A percentile compares a stretch with the other conserved stretches of the same genome.
These are phyloP conservation scores for Plantago ovata DNA, from an alignment of 257 asterid species.

Conservation along the genomic window DNA sequence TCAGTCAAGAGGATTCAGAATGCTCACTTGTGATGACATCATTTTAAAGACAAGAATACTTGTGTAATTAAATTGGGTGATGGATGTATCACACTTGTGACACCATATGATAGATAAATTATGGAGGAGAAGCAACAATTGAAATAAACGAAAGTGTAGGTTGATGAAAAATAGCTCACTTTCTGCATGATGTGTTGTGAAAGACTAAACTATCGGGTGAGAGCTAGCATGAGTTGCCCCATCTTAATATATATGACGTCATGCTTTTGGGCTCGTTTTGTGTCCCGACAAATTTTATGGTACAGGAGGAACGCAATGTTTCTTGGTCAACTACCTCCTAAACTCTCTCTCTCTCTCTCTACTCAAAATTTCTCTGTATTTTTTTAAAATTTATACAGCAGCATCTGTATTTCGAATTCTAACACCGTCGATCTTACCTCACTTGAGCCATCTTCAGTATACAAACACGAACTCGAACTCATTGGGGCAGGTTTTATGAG, in stretches of 20 bases:
- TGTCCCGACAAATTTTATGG: conserved; percentile 48
- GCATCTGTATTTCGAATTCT: too few species aligned
- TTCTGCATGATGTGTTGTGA: conserved; percentile 52
- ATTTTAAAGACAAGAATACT: conserved; percentile 5
- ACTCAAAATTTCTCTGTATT: too few species aligned
- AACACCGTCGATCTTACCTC: too few species aligned
- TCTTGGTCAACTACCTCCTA: conserved; percentile 43
- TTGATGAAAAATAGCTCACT: conserved; percentile 36
- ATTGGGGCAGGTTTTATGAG: too few species aligned
- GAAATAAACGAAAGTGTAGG: conserved; percentile 25
- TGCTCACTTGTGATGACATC: background rate
- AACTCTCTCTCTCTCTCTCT: too few species aligned
- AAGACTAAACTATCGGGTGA: conserved; percentile 38
- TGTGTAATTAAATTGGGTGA: conserved; percentile 8
- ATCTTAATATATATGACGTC: conserved; percentile 31
- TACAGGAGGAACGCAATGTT: conserved; percentile 30
- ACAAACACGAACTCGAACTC: too few species aligned
- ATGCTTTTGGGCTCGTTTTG: conserved; percentile 49
- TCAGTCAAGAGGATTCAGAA: background rate
- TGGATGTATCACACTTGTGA: conserved; percentile 55
- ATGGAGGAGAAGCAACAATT: background rate
- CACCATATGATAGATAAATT: conserved; percentile 42
- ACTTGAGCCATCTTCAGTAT: too few species aligned
- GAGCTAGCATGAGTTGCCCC: conserved; percentile 23
- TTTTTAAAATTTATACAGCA: too few species aligned